Base-by-base conservation (phyloP, 768 basidiomycete genomes). In the Hypholoma fasciculare region DNA sequence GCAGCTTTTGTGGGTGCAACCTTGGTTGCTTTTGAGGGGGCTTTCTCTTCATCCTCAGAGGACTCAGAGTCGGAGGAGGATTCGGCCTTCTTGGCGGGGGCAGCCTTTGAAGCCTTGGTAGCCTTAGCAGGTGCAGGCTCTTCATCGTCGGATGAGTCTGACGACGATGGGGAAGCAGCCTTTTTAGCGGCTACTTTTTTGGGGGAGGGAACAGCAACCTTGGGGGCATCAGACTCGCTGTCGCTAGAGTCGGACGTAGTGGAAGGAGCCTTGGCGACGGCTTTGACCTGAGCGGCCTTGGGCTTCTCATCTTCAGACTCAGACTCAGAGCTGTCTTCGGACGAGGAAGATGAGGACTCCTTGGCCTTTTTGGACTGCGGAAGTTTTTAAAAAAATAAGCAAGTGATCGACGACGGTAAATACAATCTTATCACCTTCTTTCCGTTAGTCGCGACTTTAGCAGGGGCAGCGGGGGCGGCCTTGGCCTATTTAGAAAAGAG, bases 241-340 rank as follows among this genome's bases (percentile, higher is more conserved):
- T 74, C 72, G 54, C 69, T 70, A 1, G 72, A 72, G 54, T 74
- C 74, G 36, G 72, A 73, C 42, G 74, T 69, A 8, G 72, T 67
- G 5, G 76, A 63, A 42, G 70, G 66, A n/a, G 71, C 69, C 60
- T 80, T 78, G 16, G 72, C 63, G 23, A 69, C 65, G 52, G 69
- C 71, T 61, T 81, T 82, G 38, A 82, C 74, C 65, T 81, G 81
- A 7, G 76, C 73, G 39, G 80, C 78, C 68, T 86, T 85, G 58
- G 83, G 77, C 65, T 82, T 82, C 66, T 86, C 84, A 40, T 84
- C 84, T 62, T 83, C 65, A 26, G 75, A 76, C 13, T 74, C 63
- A 27, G 76, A 77, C 13, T 82, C 78, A 56, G 72, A 74, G 59
- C 78, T 80, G 49, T 80, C 80, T 49, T 80, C 76, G 27, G 79